A percentile compares a stretch with the other conserved stretches of the same genome.
phyloP scores from a whole-genome alignment of 495 filamentous ascomycete genomes.

The Xylaria intraflava region DNA sequence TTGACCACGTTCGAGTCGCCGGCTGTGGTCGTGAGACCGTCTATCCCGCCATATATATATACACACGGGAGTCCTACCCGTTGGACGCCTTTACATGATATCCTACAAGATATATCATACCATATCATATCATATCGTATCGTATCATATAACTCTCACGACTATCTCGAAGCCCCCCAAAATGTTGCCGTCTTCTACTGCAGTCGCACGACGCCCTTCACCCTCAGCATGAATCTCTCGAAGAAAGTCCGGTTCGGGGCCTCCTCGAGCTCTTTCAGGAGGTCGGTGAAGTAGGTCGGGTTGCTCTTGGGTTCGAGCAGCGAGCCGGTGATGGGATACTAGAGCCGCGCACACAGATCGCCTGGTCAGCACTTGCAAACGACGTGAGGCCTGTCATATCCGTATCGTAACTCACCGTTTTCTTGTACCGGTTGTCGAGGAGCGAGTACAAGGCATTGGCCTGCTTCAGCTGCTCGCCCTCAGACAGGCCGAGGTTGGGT shows the following conservation, averaged over 20 bases:
- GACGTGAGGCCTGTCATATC: not conserved
- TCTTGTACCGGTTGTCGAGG: slow-evolving; percentile 65
- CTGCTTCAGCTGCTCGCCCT: slow-evolving; percentile 42
- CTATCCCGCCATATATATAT: too few relatives aligned
- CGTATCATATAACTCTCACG: not conserved
- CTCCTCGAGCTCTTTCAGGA: slow-evolving; percentile 66
- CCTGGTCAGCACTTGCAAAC: not conserved
- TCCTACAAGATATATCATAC: not conserved
- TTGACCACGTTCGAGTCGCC: too few relatives aligned
- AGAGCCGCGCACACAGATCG: too few relatives aligned
- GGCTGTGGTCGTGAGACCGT: not conserved
- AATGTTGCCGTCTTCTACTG: slow-evolving; percentile 13
- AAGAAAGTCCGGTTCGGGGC: slow-evolving; percentile 58
- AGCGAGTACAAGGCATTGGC: slow-evolving; percentile 70
- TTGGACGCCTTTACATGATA: too few relatives aligned
- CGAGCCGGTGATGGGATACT: slow-evolving; percentile 58
- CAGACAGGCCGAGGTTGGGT: slow-evolving; percentile 19
- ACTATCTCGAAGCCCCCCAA: not conserved
- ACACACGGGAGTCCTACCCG: too few relatives aligned
- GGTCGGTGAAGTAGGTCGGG: slow-evolving; percentile 67
- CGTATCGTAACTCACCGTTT: slow-evolving; percentile 36
- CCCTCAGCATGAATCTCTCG: slow-evolving; percentile 47
- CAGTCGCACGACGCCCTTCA: slow-evolving; percentile 61
- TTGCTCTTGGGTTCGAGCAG: slow-evolving; percentile 65
- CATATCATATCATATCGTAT: not conserved